These are phyloP conservation scores for Trichoderma breve DNA, from an alignment of 2,329 filamentous ascomycete genomes.

Conservation along the genomic window DNA sequence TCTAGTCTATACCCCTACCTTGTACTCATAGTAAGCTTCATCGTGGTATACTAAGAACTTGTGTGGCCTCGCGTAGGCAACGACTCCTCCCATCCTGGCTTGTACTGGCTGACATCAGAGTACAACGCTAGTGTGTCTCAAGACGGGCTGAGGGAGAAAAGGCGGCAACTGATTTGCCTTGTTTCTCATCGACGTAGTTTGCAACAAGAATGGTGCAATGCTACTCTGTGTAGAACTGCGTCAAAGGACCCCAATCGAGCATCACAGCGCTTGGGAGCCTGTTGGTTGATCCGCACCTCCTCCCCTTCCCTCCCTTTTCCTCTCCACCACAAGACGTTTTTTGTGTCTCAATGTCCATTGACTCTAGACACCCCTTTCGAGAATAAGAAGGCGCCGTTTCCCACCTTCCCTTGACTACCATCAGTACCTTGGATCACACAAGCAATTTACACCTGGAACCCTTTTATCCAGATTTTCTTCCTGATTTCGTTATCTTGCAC, in stretches of 20 bases:
- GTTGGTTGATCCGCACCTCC: neutral
- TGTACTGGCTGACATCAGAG: constrained; percentile 8
- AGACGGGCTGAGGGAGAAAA: neutral
- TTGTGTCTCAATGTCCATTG: neutral
- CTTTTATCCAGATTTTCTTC: neutral
- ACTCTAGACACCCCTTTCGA: neutral
- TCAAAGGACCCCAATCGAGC: neutral
- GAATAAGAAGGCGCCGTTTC: constrained; percentile 10
- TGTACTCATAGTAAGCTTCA: constrained; percentile 12
- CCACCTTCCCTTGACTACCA: neutral
- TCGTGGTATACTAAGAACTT: neutral
- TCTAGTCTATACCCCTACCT: neutral
- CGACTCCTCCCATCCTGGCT: neutral
- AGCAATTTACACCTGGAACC: neutral
- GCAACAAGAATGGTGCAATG: neutral
- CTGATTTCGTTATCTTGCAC: neutral
- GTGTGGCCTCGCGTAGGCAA: neutral
- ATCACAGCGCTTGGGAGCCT: neutral
- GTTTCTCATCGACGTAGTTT: neutral
- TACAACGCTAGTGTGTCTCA: neutral
- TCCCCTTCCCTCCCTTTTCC: neutral
- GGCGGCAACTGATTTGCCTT: neutral
- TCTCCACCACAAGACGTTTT: neutral
- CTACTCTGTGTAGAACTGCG: neutral
- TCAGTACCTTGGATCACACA: neutral